A percentile compares a stretch with the other conserved stretches of the same genome.
These are phyloP conservation scores for Psilocybe mexicana DNA, from an alignment of 1,284 basidiomycete genomes.

Conservation along the genomic window DNA sequence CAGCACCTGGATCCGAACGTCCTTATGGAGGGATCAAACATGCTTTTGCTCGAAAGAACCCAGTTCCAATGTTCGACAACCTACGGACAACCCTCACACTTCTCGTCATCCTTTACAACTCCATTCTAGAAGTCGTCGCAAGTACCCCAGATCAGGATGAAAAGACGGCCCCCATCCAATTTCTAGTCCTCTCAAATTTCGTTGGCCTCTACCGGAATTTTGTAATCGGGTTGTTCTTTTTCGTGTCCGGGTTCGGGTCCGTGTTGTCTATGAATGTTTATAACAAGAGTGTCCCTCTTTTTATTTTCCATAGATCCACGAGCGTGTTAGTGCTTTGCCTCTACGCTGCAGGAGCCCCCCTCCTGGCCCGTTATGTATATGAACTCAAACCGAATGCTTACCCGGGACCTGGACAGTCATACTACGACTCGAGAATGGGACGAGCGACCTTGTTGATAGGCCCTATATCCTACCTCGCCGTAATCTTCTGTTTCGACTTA, in stretches of 20 bases:
- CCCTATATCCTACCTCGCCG: background rate
- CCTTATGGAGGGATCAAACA: background rate
- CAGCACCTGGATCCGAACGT: background rate
- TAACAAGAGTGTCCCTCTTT: background rate
- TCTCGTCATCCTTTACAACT: background rate
- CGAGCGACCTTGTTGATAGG: background rate
- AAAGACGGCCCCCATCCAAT: background rate
- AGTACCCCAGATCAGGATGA: background rate
- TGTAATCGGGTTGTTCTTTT: background rate
- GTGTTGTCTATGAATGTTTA: background rate
- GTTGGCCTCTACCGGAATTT: background rate
- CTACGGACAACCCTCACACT: slow-evolving; percentile 1
- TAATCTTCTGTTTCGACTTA: background rate
- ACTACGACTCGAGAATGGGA: background rate
- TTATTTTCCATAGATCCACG: background rate
- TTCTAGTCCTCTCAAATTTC: background rate
- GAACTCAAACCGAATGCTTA: background rate
- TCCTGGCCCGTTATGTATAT: background rate
- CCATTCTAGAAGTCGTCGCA: slow-evolving; percentile 1
- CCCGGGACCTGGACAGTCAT: background rate
- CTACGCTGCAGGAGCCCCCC: too few relatives aligned
- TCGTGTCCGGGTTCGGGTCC: background rate
- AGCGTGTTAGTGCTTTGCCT: background rate
- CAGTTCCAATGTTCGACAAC: slow-evolving; percentile 1
- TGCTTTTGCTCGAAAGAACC: background rate